Base-by-base conservation (phyloP, 257 asterid genomes). In the Solanum lycopersicoides region DNA sequence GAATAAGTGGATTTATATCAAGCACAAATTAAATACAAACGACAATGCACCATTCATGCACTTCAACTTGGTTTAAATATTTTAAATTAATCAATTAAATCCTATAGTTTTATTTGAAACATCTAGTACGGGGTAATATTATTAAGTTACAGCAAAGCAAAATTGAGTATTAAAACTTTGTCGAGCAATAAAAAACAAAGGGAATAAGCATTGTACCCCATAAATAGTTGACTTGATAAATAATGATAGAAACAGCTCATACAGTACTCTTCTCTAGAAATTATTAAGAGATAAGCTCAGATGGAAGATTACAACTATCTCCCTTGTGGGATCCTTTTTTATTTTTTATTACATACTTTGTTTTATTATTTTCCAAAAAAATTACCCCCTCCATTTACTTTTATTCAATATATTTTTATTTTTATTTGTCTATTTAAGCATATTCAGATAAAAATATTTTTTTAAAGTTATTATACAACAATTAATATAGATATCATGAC, bases 241-340 rank as follows among this genome's bases (percentile, higher is more conserved):
- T 73, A 76, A 91, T 73, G 82, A 35, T 73, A 89, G 83, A 42
- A 83, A 88, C 96, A 93, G 94, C 95, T 94, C 93, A 93, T 83
- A 79, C 45, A 83, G 47, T 74, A 35, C 65, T 82, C 68, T 84
- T 41, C 82, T 34, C 44, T 71, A 66, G 65, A 84, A 42, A 44
- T 32, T 60, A 44, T 32, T 60, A 56, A 80, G 86, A 82, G 88
- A 86, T 83, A 90, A 82, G 89, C 86, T 89, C 85, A 75, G 82
- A 89, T 91, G 93, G 45, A 88, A 68, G 93, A 93, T 94, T 92
- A 90, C 89, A 91, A 84, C 95, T 88, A 93, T 94, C 95, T 93
- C 90, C 85, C 74, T 89, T 63, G 92, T 93, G 96, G 91, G 91
- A 93, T 83, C 93, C 92, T 87, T 50, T 10, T 68, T 87, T 37